Evolutionary conservation across 306 rosid species (phyloP).

Genomic region (Casuarina glauca): DNA sequence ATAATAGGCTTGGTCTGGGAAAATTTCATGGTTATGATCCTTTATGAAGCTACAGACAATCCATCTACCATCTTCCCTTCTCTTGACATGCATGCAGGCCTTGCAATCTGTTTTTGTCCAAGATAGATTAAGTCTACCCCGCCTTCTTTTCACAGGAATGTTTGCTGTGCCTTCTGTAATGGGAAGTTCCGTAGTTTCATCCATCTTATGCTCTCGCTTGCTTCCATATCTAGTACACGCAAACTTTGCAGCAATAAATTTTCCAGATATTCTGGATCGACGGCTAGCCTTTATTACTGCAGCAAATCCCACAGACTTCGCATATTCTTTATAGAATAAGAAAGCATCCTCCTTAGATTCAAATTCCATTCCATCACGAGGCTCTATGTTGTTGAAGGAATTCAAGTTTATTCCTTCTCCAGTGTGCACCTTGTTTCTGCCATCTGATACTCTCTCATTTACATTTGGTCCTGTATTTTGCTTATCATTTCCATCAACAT

Average conservation of each 20-base stretch:
- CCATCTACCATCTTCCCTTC: constrained; percentile 45
- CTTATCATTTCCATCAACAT: constrained; percentile 18
- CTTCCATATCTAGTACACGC: constrained; percentile 48
- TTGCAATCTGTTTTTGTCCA: constrained; percentile 49
- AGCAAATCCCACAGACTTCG: constrained; percentile 45
- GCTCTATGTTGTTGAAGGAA: constrained; percentile 31
- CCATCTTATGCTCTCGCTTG: constrained; percentile 29
- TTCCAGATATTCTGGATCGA: constrained; percentile 48
- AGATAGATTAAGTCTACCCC: constrained; percentile 41
- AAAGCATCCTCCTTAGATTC: constrained; percentile 54
- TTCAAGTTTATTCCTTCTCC: constrained; percentile 33
- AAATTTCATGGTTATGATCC: constrained; percentile 56
- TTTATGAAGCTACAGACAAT: constrained; percentile 30
- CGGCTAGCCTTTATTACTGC: constrained; percentile 47
- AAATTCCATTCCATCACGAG: constrained; percentile 43
- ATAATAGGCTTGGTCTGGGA: constrained; percentile 39
- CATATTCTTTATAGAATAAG: constrained; percentile 48
- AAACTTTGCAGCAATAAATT: constrained; percentile 54
- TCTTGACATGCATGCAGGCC: constrained; percentile 53
- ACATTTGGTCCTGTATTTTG: constrained; percentile 23
- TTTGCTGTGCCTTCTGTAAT: constrained; percentile 20
- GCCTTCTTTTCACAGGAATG: constrained; percentile 37
- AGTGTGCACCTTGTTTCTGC: constrained; percentile 13
- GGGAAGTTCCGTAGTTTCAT: constrained; percentile 28
- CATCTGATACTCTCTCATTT: constrained; percentile 1